Percentiles rank a stretch among this genome's conserved stretches.
phyloP scores from a whole-genome alignment of 2,329 filamentous ascomycete genomes.

The Colletotrichum sublineola region DNA sequence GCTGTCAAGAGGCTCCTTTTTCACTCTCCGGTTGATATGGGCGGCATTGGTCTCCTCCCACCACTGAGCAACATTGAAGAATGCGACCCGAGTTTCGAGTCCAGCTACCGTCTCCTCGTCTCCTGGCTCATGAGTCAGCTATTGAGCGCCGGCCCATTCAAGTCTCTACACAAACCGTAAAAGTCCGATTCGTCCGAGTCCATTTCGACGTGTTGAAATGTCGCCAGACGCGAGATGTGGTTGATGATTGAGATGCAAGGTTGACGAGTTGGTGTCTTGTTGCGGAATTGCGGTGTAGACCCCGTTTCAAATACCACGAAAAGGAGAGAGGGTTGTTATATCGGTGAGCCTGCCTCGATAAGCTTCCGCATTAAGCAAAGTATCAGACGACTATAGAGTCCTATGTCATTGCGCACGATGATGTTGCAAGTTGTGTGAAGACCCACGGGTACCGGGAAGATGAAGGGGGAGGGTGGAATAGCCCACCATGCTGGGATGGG shows the following conservation, averaged over 20 bases:
- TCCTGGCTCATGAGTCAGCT: constrained; percentile 57
- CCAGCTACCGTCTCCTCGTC: constrained; percentile 62
- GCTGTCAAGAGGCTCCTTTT: constrained; percentile 21
- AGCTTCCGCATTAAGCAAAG: background rate
- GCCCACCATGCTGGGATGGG: no score
- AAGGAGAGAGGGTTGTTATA: background rate
- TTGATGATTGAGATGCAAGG: background rate
- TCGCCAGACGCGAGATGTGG: no score
- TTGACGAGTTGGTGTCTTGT: constrained; percentile 1
- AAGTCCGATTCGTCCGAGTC: constrained; percentile 45
- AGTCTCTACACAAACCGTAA: constrained; percentile 44
- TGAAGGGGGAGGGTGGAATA: background rate
- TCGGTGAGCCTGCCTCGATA: background rate
- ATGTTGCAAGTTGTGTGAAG: background rate
- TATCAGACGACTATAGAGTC: background rate
- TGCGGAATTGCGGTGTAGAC: background rate
- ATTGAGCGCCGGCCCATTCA: background rate
- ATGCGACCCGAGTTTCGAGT: constrained; percentile 64
- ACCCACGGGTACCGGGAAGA: background rate
- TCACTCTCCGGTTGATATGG: constrained; percentile 20
- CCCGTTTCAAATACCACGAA: background rate
- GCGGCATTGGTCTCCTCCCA: constrained; percentile 53
- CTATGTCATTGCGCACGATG: background rate
- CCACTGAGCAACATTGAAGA: constrained; percentile 66
- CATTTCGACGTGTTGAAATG: constrained; percentile 10